phyloP scores from a whole-genome alignment of 202 grass and related monocot genomes.

The Panicum virgatum region DNA sequence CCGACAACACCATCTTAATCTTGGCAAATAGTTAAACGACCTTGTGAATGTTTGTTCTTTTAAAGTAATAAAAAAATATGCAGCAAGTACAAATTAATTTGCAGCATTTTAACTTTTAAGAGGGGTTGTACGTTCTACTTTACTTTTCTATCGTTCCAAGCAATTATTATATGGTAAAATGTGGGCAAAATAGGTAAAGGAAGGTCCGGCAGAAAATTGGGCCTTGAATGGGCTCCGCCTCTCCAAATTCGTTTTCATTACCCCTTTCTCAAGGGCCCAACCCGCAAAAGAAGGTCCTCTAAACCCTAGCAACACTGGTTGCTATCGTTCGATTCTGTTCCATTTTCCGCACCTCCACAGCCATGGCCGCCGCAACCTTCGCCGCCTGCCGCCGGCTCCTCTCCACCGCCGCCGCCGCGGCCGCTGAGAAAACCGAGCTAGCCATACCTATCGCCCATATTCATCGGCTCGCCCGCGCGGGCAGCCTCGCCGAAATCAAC shows the following conservation, averaged over 20 bases:
- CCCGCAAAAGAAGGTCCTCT: neutral
- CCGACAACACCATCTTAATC: neutral
- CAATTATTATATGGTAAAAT: neutral
- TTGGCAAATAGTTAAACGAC: neutral
- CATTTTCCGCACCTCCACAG: neutral
- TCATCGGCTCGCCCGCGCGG: conserved; percentile 60
- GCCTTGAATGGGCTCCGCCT: neutral
- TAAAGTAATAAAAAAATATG: neutral
- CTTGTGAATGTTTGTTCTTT: neutral
- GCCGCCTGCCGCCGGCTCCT: conserved; percentile 35
- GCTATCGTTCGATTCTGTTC: neutral
- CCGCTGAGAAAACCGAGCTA: conserved; percentile 10
- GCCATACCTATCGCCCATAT: conserved; percentile 24
- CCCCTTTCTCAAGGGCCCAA: neutral
- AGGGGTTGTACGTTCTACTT: neutral
- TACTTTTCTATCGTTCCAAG: neutral
- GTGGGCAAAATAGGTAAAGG: neutral
- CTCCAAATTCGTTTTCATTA: neutral
- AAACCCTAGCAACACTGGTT: conserved; percentile 36
- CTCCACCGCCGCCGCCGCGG: conserved; percentile 7
- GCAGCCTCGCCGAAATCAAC: conserved; percentile 57
- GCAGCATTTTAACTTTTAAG: neutral
- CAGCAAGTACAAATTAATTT: neutral
- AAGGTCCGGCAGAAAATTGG: neutral
- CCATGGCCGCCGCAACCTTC: conserved; percentile 38